Evolutionary conservation across 441 rosid species (phyloP).

Genomic region (Populus hybrid): DNA sequence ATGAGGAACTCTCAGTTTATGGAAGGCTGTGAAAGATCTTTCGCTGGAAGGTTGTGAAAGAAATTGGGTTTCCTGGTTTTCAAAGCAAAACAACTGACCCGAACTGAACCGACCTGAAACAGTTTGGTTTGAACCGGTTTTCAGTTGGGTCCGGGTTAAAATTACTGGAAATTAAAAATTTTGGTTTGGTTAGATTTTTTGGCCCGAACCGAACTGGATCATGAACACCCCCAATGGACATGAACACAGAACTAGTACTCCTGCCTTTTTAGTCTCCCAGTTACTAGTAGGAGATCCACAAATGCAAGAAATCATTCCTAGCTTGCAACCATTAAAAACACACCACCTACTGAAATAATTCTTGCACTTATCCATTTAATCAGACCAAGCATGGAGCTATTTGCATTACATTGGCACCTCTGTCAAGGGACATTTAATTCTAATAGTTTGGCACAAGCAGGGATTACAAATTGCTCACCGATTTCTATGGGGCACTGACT

Average conservation of each 20-base stretch:
- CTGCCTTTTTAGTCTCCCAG: not conserved
- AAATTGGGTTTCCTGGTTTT: no score
- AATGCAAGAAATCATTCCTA: not conserved
- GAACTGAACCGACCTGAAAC: no score
- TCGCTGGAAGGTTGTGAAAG: slow-evolving; percentile 34
- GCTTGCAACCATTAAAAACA: not conserved
- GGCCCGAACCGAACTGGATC: no score
- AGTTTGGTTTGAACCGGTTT: no score
- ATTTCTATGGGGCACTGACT: not conserved
- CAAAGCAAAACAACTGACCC: no score
- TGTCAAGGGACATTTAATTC: not conserved
- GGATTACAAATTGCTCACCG: not conserved
- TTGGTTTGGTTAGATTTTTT: no score
- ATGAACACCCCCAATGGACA: not conserved
- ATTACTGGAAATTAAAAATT: no score
- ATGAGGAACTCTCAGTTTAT: slow-evolving; percentile 88
- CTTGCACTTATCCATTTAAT: not conserved
- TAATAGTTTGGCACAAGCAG: not conserved
- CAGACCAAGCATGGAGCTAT: not conserved
- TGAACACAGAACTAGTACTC: not conserved
- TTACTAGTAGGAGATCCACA: not conserved
- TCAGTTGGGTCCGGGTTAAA: no score
- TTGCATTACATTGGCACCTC: not conserved
- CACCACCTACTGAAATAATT: not conserved
- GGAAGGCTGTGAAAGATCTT: slow-evolving; percentile 89